These are phyloP conservation scores for Brassica rapa DNA, from an alignment of 345 rosid genomes.

Conservation along the genomic window DNA sequence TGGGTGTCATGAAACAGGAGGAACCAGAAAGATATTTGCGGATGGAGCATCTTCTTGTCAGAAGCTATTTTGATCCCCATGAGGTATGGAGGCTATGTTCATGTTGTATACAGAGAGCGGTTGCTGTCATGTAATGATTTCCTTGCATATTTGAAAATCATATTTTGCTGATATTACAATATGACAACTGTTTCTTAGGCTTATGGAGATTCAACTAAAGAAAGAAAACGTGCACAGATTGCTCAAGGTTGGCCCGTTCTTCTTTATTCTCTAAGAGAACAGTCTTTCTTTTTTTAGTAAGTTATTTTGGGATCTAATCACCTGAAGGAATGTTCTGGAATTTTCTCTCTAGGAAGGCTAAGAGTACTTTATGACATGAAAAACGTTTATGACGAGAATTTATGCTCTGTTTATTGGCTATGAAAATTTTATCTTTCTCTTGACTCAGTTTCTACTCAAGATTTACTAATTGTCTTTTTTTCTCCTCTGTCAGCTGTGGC, in stretches of 20 bases:
- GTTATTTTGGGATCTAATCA: not conserved
- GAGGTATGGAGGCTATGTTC: conserved; percentile 56
- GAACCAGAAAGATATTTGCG: conserved; percentile 93
- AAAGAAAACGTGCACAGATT: conserved; percentile 86
- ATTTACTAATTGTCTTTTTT: conserved; percentile 14
- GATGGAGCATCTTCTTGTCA: conserved; percentile 91
- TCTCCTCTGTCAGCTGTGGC: conserved; percentile 62
- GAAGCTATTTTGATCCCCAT: conserved; percentile 92
- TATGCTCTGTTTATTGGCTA: conserved; percentile 2
- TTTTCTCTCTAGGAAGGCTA: not conserved
- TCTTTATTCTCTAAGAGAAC: not conserved
- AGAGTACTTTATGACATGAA: conserved; percentile 6
- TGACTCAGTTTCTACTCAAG: not conserved
- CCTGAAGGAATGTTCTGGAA: conserved; percentile 12
- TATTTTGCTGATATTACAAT: conserved; percentile 29
- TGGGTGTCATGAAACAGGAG: conserved; percentile 99
- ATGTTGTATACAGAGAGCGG: not conserved
- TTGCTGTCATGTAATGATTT: conserved; percentile 10
- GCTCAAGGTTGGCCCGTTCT: conserved; percentile 76
- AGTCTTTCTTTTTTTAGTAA: not conserved
- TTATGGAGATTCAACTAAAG: conserved; percentile 93
- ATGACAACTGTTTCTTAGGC: conserved; percentile 50
- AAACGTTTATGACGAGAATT: conserved; percentile 6
- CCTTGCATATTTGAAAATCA: conserved; percentile 11
- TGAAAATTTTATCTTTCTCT: conserved; percentile 5